Evolutionary conservation across 1,284 basidiomycete genomes (phyloP).

Genomic region (Leccinum insolens): DNA sequence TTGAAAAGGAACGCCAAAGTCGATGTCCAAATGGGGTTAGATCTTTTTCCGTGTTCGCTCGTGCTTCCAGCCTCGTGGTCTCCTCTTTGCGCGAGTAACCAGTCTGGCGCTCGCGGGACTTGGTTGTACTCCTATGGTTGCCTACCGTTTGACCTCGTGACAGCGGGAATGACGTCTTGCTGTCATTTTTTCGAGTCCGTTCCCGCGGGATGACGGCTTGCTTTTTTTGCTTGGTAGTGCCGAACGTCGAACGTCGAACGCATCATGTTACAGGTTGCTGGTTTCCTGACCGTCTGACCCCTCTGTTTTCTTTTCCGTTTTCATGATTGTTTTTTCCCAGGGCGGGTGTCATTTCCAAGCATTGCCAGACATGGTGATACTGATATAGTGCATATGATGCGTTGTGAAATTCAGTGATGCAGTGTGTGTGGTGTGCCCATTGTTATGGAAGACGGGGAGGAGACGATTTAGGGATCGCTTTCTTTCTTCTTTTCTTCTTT

Average conservation of each 20-base stretch:
- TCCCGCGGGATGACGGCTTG: conserved; percentile 5
- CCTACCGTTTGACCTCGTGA: conserved; percentile 1
- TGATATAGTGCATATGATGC: neutral
- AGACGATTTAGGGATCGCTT: conserved; percentile 5
- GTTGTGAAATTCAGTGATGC: conserved; percentile 30
- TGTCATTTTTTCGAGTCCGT: neutral
- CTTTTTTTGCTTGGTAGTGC: neutral
- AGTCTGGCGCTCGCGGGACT: neutral
- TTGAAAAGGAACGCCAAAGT: conserved; percentile 9
- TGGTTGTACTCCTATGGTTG: neutral
- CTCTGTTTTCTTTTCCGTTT: neutral
- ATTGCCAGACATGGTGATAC: neutral
- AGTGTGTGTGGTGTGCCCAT: conserved; percentile 12
- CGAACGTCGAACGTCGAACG: neutral
- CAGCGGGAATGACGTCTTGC: neutral
- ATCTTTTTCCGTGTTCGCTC: neutral
- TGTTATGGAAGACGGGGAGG: conserved; percentile 28
- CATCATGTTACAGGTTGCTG: neutral
- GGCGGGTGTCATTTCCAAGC: conserved; percentile 1
- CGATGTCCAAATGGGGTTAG: conserved; percentile 4
- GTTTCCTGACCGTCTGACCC: neutral
- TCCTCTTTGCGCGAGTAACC: conserved; percentile 10
- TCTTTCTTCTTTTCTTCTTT: neutral
- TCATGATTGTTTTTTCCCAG: neutral
- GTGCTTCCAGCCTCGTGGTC: conserved; percentile 19